A percentile compares a stretch with the other conserved stretches of the same genome.
Evolutionary conservation across 441 rosid species (phyloP).

Genomic region (Gossypium schwendimanii): DNA sequence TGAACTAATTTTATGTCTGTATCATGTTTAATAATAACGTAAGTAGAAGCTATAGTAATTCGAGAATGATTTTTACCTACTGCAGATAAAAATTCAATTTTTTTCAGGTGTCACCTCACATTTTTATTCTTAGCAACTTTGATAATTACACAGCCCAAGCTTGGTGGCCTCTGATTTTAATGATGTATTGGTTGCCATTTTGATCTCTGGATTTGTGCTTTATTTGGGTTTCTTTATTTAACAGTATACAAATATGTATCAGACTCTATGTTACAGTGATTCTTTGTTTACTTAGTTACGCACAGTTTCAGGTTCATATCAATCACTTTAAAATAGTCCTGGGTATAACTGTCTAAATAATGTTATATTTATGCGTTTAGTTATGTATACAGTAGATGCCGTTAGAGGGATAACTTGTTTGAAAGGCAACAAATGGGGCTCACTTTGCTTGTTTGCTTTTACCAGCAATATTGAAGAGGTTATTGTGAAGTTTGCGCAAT

Average conservation of each 20-base stretch:
- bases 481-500: slow-evolving; percentile 44
- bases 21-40: background rate
- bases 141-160: background rate
- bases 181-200: background rate
- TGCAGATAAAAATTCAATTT: background rate
- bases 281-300: background rate
- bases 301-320: background rate
- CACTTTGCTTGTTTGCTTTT: slow-evolving; percentile 5
- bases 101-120: background rate
- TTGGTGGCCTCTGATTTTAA: background rate
- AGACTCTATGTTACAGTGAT: background rate
- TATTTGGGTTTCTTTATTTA: background rate
- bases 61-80: background rate
- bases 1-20: background rate
- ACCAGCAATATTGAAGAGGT: slow-evolving; percentile 47
- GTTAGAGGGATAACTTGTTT: background rate
- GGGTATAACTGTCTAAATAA: background rate
- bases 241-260: background rate
- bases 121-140: background rate
- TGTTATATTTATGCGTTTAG: background rate
- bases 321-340: background rate
- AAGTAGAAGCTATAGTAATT: background rate
- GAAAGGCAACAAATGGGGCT: background rate
- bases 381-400: background rate
- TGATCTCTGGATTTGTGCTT: background rate